phyloP scores from a whole-genome alignment of 331 rosid genomes.

The Quercus phellos region DNA sequence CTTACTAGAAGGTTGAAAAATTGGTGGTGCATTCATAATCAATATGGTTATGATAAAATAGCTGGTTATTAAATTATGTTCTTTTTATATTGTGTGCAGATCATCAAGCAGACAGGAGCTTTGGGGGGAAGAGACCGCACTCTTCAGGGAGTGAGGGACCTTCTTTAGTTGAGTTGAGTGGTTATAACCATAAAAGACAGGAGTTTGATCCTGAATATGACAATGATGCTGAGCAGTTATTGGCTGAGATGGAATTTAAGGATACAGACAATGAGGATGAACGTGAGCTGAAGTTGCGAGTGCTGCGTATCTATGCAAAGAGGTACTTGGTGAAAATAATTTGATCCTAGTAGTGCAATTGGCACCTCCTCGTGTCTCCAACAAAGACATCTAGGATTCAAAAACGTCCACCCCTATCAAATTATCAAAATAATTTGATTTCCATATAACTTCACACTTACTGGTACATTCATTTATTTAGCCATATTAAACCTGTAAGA shows the following conservation, averaged over 20 bases:
- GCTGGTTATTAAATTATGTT: background rate
- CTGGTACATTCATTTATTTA: background rate
- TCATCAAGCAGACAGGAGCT: conserved; percentile 58
- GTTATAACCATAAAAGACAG: conserved; percentile 78
- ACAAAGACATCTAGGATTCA: too few species aligned
- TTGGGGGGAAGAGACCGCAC: conserved; percentile 61
- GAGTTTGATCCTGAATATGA: conserved; percentile 97
- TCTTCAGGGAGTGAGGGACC: conserved; percentile 64
- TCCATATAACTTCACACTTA: background rate
- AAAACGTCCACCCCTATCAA: too few species aligned
- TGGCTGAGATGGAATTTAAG: conserved; percentile 98
- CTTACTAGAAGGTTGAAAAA: background rate
- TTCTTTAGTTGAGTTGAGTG: conserved; percentile 79
- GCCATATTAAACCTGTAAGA: background rate
- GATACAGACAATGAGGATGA: conserved; percentile 79
- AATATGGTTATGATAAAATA: background rate
- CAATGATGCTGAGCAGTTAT: conserved; percentile 84
- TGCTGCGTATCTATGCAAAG: conserved; percentile 70
- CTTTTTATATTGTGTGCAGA: conserved; percentile 37
- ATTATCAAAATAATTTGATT: conserved; percentile 2
- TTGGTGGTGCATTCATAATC: background rate
- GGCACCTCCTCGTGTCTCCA: too few species aligned
- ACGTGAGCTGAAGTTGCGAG: conserved; percentile 77
- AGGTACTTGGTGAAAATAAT: conserved; percentile 37
- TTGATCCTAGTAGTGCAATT: background rate